Base-by-base conservation (phyloP, 202 grass and related monocot genomes). In the Eragrostis tef region DNA sequence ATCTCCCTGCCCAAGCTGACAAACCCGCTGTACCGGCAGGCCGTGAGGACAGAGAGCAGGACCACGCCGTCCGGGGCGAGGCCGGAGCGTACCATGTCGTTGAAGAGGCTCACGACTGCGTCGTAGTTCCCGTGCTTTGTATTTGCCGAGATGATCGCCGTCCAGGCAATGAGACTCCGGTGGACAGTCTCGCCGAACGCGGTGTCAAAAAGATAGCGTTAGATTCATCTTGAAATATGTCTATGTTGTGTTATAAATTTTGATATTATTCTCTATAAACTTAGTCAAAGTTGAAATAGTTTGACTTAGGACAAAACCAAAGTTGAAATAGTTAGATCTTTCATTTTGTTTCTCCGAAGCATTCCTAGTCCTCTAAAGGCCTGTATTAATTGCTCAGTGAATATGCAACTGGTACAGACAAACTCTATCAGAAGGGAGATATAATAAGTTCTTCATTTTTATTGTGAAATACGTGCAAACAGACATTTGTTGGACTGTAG, bases 11-110 rank as follows among this genome's bases (percentile, higher is more conserved):
- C 90, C 9, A 58, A 65, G 26, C 81, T 25, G 1, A 90, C 80
- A 50, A 86, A 87, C 64, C 92, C 92, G 19, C 87, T 95, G 89
- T 87, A 86, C 6, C 89, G 85, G 51, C 93, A 95, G 6, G 89
- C 93, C 5, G 87, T 86, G 77, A 99, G 96, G 39, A 99, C 89
- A 0, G 92, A 73, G 31, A 93, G 92, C 58, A 95, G 83, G 31
- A 90, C 73, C 34, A 99, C 63, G 44, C 78, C 84, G 67, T 99
- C 96, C 0, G 96, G 90, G 7, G 51, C 7, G 4, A 93, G 27
- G 13, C 91, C 89, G 5, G 56, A 85, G 82, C 31, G 26, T 0
- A 79, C n/a, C 90, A 99, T 95, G 73, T 83, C 60, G 46, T 80
- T 34, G 80, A 95, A 99, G 47, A 90, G 88, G 59, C 43, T 65